A percentile compares a stretch with the other conserved stretches of the same genome.
phyloP scores from a whole-genome alignment of 2,329 filamentous ascomycete species.

The Aspergillus pseudotamarii region DNA sequence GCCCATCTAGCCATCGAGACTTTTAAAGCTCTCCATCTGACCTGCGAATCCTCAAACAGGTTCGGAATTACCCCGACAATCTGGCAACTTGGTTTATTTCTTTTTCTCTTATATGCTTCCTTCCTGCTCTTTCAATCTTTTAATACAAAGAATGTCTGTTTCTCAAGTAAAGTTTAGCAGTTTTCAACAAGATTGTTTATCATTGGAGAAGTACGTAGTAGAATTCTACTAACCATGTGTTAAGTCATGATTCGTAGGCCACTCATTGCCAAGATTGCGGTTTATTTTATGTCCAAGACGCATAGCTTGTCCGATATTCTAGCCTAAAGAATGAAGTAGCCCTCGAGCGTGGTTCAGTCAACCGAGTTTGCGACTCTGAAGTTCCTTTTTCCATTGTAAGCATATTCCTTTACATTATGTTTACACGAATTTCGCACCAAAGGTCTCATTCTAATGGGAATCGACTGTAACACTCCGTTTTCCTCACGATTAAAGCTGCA shows the following conservation, averaged over 20 bases:
- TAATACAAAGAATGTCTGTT: not conserved
- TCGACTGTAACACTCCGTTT: not conserved
- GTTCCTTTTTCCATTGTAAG: not conserved
- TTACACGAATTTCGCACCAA: too few species aligned
- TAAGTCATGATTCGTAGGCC: not conserved
- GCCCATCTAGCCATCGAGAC: slow-evolving; percentile 31
- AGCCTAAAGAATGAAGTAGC: not conserved
- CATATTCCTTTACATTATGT: not conserved
- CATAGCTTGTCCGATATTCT: not conserved
- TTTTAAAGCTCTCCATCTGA: slow-evolving; percentile 21
- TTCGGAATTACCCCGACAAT: not conserved
- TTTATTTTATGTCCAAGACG: not conserved
- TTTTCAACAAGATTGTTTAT: not conserved
- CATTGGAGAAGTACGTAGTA: not conserved
- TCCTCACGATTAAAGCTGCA: not conserved
- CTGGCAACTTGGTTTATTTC: not conserved
- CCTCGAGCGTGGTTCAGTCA: not conserved
- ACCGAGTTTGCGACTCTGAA: not conserved
- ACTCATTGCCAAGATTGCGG: not conserved
- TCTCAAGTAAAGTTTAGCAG: not conserved
- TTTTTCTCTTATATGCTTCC: not conserved
- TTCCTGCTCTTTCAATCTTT: not conserved
- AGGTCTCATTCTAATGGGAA: not conserved
- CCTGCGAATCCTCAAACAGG: not conserved
- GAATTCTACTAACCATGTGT: not conserved